Conservation (phyloP, 2,329 filamentous ascomycete species). For the Aureobasidium lini region DNA sequence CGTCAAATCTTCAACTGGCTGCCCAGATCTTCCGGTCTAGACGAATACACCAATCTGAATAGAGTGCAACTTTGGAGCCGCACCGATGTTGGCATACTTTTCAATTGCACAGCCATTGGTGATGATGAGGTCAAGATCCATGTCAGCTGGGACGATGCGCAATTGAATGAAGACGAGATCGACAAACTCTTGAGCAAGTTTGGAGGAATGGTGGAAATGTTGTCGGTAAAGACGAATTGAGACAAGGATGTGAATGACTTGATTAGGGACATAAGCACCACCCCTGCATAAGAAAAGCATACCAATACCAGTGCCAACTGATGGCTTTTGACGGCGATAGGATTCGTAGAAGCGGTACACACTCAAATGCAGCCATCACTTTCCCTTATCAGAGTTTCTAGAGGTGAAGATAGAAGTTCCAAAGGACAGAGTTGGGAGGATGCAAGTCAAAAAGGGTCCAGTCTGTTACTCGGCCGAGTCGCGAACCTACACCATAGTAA, state of each 20-base stretch:
- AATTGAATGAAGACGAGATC: neutral
- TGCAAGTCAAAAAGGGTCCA: neutral
- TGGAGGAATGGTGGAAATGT: neutral
- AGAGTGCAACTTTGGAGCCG: neutral
- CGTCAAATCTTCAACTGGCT: neutral
- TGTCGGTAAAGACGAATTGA: neutral
- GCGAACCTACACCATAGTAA: neutral
- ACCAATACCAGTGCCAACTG: too few relatives aligned
- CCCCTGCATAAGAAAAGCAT: too few relatives aligned
- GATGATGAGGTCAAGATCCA: neutral
- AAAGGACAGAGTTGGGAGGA: neutral
- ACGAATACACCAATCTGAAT: neutral
- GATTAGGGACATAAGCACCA: neutral
- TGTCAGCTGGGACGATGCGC: neutral
- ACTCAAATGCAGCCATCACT: too few relatives aligned
- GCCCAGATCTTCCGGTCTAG: neutral
- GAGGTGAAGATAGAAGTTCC: too few relatives aligned
- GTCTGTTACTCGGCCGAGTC: neutral
- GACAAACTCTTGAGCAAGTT: neutral
- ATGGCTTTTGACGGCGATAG: too few relatives aligned
- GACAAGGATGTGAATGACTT: neutral
- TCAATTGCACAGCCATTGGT: neutral
- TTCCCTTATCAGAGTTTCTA: neutral
- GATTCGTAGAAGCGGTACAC: too few relatives aligned
- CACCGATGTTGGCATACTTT: neutral